Percentiles rank a stretch among this genome's conserved stretches.
Conservation (phyloP, 2,329 filamentous ascomycete species). For the Botrytis sinoallii region DNA sequence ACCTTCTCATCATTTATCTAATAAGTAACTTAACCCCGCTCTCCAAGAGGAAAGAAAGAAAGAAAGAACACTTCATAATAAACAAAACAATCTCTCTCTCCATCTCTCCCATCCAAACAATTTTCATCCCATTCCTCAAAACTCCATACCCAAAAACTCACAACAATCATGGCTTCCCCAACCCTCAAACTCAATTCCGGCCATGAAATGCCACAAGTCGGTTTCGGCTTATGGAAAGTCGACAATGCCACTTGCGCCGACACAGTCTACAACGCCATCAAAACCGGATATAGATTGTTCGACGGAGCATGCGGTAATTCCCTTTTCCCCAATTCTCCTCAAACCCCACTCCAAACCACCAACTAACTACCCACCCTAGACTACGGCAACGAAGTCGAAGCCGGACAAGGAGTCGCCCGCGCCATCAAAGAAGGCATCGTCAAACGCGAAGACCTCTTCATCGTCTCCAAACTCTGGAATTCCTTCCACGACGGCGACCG, state of each 20-base stretch:
- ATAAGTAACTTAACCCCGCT: neutral
- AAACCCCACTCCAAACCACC: neutral
- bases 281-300: conserved; percentile 58
- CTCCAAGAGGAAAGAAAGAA: neutral
- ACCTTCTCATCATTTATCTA: neutral
- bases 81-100: neutral
- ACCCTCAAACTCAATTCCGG: conserved; percentile 48
- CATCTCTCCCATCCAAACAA: neutral
- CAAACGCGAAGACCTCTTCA: conserved; percentile 83
- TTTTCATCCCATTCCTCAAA: neutral
- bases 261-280: conserved; percentile 66
- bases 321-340: neutral
- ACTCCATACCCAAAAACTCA: neutral
- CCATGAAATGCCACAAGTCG: conserved; percentile 56
- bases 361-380: conserved; percentile 46
- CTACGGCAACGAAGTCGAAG: conserved; percentile 80
- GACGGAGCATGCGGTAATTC: conserved; percentile 55
- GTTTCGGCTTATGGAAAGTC: conserved; percentile 70
- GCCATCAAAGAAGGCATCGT: conserved; percentile 79
- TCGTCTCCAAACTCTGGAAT: conserved; percentile 93
- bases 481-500: conserved; percentile 79
- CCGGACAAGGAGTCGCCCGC: conserved; percentile 71
- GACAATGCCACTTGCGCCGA: conserved; percentile 60
- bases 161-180: conserved; percentile 35
- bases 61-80: neutral